A percentile compares a stretch with the other conserved stretches of the same genome.
Evolutionary conservation across 1,139 yeast species (phyloP).

Genomic region (Ashbya aceris): DNA sequence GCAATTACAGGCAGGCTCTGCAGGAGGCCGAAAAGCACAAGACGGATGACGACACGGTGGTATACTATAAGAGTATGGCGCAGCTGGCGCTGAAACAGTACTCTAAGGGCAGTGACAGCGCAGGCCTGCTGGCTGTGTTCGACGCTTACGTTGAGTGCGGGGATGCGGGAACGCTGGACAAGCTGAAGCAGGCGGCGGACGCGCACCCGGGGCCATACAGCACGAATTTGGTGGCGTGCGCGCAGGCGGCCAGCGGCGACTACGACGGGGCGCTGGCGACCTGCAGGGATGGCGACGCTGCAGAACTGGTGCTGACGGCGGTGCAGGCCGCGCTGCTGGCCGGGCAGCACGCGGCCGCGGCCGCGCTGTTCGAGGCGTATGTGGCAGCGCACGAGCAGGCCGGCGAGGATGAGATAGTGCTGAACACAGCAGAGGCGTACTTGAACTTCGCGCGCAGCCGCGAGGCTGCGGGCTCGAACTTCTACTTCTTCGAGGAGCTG

Average conservation of each 20-base stretch:
- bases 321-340: constrained; percentile 23
- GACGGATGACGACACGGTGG: constrained; percentile 16
- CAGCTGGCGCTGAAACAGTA: constrained; percentile 17
- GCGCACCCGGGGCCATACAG: constrained; percentile 18
- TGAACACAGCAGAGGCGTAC: constrained; percentile 28
- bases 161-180: constrained; percentile 11
- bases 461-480: constrained; percentile 26
- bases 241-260: constrained; percentile 21
- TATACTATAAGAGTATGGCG: constrained; percentile 23
- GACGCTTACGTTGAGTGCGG: constrained; percentile 11
- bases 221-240: constrained; percentile 22
- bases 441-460: constrained; percentile 25
- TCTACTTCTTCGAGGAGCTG: constrained; percentile 30
- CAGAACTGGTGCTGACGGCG: constrained; percentile 26
- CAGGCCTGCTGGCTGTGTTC: constrained; percentile 16
- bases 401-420: constrained; percentile 28
- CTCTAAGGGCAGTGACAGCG: constrained; percentile 7
- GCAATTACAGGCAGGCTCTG: constrained; percentile 21
- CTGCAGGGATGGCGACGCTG: constrained; percentile 24
- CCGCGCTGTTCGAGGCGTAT: constrained; percentile 23
- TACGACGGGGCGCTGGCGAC: constrained; percentile 18
- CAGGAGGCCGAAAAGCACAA: constrained; percentile 19
- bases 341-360: constrained; percentile 19
- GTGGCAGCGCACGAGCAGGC: constrained; percentile 19
- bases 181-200: constrained; percentile 9